Conservation (phyloP, 2,329 filamentous ascomycete genomes). For the Tolypocladium endophyticum region DNA sequence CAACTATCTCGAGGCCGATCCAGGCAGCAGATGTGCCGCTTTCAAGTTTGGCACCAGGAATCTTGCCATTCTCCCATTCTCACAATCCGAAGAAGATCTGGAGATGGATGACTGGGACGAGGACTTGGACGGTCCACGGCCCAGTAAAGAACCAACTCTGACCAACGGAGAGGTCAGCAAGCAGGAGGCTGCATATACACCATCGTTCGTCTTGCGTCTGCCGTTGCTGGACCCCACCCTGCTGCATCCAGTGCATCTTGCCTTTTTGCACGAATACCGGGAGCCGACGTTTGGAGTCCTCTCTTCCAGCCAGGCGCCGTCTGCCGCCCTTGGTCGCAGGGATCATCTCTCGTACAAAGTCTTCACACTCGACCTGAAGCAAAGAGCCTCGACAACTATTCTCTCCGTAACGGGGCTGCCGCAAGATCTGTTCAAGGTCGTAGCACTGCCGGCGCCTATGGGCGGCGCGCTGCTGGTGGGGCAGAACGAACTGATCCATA, state of each 20-base stretch:
- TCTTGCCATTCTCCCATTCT: constrained; percentile 88
- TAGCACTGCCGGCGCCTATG: constrained; percentile 75
- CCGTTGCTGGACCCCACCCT: constrained; percentile 80
- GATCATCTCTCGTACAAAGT: constrained; percentile 87
- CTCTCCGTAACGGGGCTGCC: constrained; percentile 78
- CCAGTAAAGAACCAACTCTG: constrained; percentile 31
- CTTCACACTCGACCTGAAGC: constrained; percentile 88
- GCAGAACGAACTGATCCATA: constrained; percentile 82
- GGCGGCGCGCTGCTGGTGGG: constrained; percentile 83
- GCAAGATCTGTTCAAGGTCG: constrained; percentile 73
- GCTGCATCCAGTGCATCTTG: constrained; percentile 80
- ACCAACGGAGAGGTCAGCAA: constrained; percentile 24
- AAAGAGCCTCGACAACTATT: constrained; percentile 85
- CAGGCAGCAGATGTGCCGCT: constrained; percentile 83
- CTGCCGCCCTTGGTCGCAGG: constrained; percentile 69
- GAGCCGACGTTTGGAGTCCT: constrained; percentile 96
- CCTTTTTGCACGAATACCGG: constrained; percentile 92
- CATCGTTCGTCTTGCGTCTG: constrained; percentile 87
- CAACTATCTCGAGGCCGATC: constrained; percentile 80
- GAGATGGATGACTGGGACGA: constrained; percentile 88
- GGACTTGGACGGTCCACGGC: constrained; percentile 60
- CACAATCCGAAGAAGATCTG: constrained; percentile 75
- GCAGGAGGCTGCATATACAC: constrained; percentile 61
- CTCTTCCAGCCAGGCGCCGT: constrained; percentile 63
- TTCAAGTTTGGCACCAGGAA: constrained; percentile 85